Base-by-base conservation (phyloP, 805 yeast species). In the Blastobotrys chiropterorum region DNA sequence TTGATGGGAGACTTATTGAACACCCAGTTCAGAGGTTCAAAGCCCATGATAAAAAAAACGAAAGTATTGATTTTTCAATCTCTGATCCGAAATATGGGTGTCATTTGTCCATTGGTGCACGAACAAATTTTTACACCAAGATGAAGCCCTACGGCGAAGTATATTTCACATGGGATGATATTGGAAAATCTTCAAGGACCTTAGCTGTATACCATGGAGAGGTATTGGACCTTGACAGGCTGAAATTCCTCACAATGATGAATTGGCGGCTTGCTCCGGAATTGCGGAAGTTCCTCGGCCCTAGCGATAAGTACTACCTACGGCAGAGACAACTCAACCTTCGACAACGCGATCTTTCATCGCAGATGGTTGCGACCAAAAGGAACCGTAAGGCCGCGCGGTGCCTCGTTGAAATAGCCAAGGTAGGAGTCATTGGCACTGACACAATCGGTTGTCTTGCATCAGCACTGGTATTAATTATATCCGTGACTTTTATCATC, bases 121-220 rank as follows among this genome's bases (percentile, higher is more conserved):
- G 95, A 64, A 65, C 75, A 3, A 72, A 82, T 2, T 86, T 77
- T 60, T 87, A 86, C 66, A 56, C 61, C 41, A 6, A 13, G 3
- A 70, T 86, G 62, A 63, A 76, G 15, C 76, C 74, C 22, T 68
- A 69, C 38, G 92, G 87, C 6, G 87, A 84, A 58, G 82, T 86
- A 2, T 85, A 74, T 63, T 88, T 83, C 69, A 83, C 90, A 3
- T 94, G 99, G 99, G 88, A 86, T 49, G 95, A 86, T 59, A 75
- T 92, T 55, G 73, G 71, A 53, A 81, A 83, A 61, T 69, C 83
- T 22, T 67, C 83, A 3, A 77, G 96, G 67, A 85, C 85, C 58
- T 75, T 94, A 62, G 83, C 89, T 20, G 97, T 90, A 2, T 90
- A 85, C 69, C 84, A 90, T 38, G 95, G 95, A 8, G 76, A 77